Conservation (phyloP, 1,284 basidiomycete genomes). For the Coniferiporia sulphurascens region DNA sequence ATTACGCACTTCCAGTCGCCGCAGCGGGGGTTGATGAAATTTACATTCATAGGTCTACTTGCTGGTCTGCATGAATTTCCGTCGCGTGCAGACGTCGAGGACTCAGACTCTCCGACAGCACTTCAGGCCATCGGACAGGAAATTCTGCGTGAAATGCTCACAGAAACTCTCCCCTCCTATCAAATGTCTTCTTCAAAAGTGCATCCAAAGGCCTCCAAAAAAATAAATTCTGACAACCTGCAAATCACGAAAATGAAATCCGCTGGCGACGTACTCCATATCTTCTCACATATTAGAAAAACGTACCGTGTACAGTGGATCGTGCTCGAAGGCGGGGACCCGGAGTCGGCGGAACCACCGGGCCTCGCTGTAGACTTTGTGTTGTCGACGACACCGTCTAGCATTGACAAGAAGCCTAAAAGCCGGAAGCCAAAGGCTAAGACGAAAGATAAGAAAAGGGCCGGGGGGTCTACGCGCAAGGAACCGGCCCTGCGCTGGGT, state of each 20-base stretch:
- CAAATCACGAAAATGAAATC: slow-evolving; percentile 42
- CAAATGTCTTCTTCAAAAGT: slow-evolving; percentile 20
- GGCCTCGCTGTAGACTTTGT: slow-evolving; percentile 28
- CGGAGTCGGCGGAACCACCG: slow-evolving; percentile 26
- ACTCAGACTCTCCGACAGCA: not conserved
- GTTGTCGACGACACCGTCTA: slow-evolving; percentile 21
- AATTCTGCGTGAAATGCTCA: slow-evolving; percentile 18
- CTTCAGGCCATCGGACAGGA: slow-evolving; percentile 9
- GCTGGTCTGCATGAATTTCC: slow-evolving; percentile 87
- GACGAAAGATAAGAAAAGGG: slow-evolving; percentile 15
- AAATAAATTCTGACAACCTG: slow-evolving; percentile 5
- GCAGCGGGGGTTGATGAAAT: not conserved
- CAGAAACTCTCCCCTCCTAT: slow-evolving; percentile 19
- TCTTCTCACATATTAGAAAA: slow-evolving; percentile 90
- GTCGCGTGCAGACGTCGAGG: slow-evolving; percentile 40
- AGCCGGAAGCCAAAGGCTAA: not conserved
- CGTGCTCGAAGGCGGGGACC: slow-evolving; percentile 47
- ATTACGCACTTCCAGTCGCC: not conserved
- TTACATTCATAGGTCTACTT: slow-evolving; percentile 60
- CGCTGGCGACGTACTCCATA: slow-evolving; percentile 68
- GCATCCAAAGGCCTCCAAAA: slow-evolving; percentile 6
- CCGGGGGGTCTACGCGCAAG: not conserved
- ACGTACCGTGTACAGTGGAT: slow-evolving; percentile 82
- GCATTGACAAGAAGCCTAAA: slow-evolving; percentile 3
- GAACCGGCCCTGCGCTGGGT: slow-evolving; percentile 25